Percentiles rank a stretch among this genome's conserved stretches.
These are phyloP conservation scores for Wickerhamomyces chaumierensis DNA, from an alignment of 805 yeast genomes.

Conservation along the genomic window DNA sequence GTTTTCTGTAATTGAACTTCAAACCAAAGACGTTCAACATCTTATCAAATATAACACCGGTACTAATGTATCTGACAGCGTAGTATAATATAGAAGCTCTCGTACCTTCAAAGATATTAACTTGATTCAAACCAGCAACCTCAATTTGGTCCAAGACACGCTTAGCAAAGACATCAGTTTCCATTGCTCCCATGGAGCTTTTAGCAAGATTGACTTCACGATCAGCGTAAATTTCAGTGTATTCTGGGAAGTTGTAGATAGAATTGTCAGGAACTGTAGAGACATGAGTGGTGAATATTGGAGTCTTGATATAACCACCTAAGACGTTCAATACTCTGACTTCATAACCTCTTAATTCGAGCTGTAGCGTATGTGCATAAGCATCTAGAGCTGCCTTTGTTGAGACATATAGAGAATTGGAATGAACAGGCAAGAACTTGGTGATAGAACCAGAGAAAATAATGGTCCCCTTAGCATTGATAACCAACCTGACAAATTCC, in stretches of 20 bases:
- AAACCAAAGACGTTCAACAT: slow-evolving; percentile 12
- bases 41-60: slow-evolving; percentile 6
- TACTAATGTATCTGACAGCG: slow-evolving; percentile 3
- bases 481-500: slow-evolving; percentile 23
- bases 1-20: slow-evolving; percentile 15
- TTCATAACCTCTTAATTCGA: slow-evolving; percentile 29
- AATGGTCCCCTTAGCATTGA: slow-evolving; percentile 27
- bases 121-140: slow-evolving; percentile 7
- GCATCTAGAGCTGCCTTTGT: slow-evolving; percentile 33
- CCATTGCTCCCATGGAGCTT: slow-evolving; percentile 13
- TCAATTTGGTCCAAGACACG: slow-evolving; percentile 27
- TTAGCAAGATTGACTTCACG: slow-evolving; percentile 4
- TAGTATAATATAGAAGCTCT: slow-evolving; percentile 7
- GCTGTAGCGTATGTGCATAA: slow-evolving; percentile 25
- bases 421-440: slow-evolving; percentile 25
- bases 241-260: slow-evolving; percentile 13
- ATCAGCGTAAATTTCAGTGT: slow-evolving; percentile 5
- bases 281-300: slow-evolving; percentile 14
- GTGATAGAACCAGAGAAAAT: slow-evolving; percentile 31
- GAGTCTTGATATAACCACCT: slow-evolving; percentile 31
- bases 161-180: slow-evolving; percentile 28
- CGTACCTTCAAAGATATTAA: slow-evolving; percentile 14
- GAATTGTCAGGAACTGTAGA: slow-evolving; percentile 8
- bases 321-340: slow-evolving; percentile 29
- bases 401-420: slow-evolving; percentile 25